Conservation (phyloP, 2,329 filamentous ascomycete genomes). For the Trichoderma semiorbis region DNA sequence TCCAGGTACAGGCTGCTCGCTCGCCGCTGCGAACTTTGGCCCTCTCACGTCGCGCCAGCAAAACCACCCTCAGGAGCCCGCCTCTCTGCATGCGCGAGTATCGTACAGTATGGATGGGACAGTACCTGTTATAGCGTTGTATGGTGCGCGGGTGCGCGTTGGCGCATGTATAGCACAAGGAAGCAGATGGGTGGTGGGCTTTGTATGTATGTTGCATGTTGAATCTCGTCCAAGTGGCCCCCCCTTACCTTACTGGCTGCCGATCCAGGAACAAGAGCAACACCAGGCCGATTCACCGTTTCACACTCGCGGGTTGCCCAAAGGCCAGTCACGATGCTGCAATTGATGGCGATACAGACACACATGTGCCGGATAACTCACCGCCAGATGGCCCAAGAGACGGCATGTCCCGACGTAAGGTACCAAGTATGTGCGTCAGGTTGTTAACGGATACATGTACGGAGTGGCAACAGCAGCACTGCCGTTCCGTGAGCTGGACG, state of each 20-base stretch:
- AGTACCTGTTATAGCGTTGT: background rate
- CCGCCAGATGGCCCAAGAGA: background rate
- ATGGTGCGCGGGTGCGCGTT: background rate
- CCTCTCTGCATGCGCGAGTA: background rate
- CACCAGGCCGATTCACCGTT: background rate
- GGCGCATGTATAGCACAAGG: background rate
- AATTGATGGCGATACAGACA: background rate
- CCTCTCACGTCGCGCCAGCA: slow-evolving; percentile 7
- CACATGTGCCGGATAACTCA: background rate
- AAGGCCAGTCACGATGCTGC: background rate
- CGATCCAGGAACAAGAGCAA: slow-evolving; percentile 5
- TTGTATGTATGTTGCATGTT: background rate
- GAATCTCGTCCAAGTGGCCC: background rate
- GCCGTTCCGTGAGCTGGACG: background rate
- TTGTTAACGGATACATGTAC: background rate
- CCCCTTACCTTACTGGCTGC: background rate
- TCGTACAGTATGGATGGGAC: background rate
- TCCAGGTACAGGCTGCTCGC: background rate
- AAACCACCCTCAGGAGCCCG: background rate
- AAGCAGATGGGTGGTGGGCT: background rate
- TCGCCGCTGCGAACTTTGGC: background rate
- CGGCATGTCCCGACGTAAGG: background rate
- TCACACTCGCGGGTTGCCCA: background rate
- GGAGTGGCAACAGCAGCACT: background rate
- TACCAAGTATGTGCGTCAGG: background rate